Evolutionary conservation across 2,329 filamentous ascomycete species (phyloP), one percentile per base, ranked within the genome.

Genomic region (Xylaria sp.): DNA sequence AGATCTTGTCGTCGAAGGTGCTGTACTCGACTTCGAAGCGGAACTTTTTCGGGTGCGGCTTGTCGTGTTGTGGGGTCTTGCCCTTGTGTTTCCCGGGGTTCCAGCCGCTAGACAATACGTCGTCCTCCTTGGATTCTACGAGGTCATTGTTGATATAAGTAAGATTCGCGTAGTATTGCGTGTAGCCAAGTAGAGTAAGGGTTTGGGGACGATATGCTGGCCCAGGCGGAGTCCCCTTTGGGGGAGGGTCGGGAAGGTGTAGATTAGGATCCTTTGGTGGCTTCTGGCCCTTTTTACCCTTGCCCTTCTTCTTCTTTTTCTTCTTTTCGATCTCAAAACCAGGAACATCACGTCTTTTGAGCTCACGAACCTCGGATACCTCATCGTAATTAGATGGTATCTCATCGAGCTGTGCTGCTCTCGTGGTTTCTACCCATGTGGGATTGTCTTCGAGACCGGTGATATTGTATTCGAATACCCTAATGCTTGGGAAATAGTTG

Each of bases 401-500:
- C 22, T 66, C 33, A 11, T 60, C 22, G 29, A 58, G 33, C 20
- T 57, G 51, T 10, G 44, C 56, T 10, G 45, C 33, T 42, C 73
- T 73, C 15, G 66, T 44, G 20, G 51, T 61, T 9, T 77, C 74
- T 22, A 70, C 65, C 86, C 86, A 88, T 1, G 83, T 78, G 1
- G 80, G 75, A 0, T 77, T 72, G 59, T 87, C 74, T 70, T 93
- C 91, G 3, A 97, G 77, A 0, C 93, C 93, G 0, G 85, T 92
- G 61, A 93, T 93, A 77, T 99, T 98, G 83, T 98, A 99, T 75
- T 97, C 93, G 70, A 95, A 84, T n/a, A 99, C 86, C n/a, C 94
- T 88, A 36, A 97, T 80, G 0, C 92, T 94, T 0, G 95, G 96
- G 71, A 94, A 96, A 79, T 93, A 97, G 76, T 96, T 97, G 6